Evolutionary conservation across 306 rosid species (phyloP).

Genomic region (Castanopsis chinensis): DNA sequence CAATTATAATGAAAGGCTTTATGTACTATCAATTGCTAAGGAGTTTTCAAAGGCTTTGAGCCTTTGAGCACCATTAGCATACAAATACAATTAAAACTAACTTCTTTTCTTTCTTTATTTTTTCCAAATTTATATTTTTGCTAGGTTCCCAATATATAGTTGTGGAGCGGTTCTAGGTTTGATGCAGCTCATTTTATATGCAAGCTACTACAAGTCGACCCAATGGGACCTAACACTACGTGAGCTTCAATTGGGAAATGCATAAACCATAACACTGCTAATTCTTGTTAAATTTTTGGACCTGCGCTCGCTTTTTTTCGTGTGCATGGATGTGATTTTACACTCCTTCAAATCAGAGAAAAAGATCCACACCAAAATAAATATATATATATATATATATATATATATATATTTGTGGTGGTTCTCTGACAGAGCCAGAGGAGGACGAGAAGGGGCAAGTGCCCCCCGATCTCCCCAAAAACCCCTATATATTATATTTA

Average conservation of each 20-base stretch:
- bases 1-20: no score
- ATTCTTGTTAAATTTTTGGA: neutral
- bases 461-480: no score
- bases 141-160: conserved; percentile 51
- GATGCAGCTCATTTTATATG: conserved; percentile 57
- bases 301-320: neutral
- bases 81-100: no score
- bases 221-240: conserved; percentile 31
- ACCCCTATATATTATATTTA: no score
- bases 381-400: no score
- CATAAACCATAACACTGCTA: neutral
- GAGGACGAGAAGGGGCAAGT: no score
- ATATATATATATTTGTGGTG: no score
- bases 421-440: no score
- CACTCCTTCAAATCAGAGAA: neutral
- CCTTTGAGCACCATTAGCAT: no score
- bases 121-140: neutral
- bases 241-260: conserved; percentile 23
- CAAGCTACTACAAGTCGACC: conserved; percentile 52
- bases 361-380: neutral
- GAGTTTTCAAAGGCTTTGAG: no score
- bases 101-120: neutral
- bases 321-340: neutral
- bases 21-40: no score
- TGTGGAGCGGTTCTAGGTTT: conserved; percentile 65